Evolutionary conservation across 208 protist species (phyloP).

Genomic region (Crithidia expoeki): DNA sequence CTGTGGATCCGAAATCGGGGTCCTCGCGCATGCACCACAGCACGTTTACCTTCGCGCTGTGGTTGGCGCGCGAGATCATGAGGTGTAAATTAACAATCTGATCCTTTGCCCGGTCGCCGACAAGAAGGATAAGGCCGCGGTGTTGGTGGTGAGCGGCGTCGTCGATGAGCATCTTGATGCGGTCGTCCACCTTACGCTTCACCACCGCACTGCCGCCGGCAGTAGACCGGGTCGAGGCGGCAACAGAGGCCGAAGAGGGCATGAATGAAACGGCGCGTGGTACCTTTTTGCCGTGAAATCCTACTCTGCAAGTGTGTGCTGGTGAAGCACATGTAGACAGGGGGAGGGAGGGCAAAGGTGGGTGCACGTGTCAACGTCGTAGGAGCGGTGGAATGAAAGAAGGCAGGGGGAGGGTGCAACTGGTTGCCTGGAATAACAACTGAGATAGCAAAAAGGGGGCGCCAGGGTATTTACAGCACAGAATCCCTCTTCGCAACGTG

Average conservation of each 20-base stretch:
- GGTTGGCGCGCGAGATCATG: slow-evolving; percentile 97
- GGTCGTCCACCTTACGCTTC: slow-evolving; percentile 94
- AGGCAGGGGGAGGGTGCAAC: too few species aligned
- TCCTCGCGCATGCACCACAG: slow-evolving; percentile 99
- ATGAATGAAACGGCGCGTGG: not conserved
- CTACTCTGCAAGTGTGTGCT: not conserved
- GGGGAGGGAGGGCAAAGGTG: too few species aligned
- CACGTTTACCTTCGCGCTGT: slow-evolving; percentile 96
- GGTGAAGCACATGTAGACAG: not conserved
- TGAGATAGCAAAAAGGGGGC: too few species aligned
- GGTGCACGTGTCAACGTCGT: too few species aligned
- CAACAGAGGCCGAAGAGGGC: slow-evolving; percentile 48
- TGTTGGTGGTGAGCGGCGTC: slow-evolving; percentile 96
- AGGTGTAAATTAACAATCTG: slow-evolving; percentile 99
- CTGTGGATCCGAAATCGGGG: slow-evolving; percentile 96
- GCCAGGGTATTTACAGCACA: too few species aligned
- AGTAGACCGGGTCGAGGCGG: slow-evolving; percentile 32
- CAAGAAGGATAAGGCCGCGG: slow-evolving; percentile 97
- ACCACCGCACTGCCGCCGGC: slow-evolving; percentile 43
- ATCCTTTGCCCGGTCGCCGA: slow-evolving; percentile 97
- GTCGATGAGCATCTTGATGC: slow-evolving; percentile 96
- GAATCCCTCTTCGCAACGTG: too few species aligned
- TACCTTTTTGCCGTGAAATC: too few species aligned
- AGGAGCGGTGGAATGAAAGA: too few species aligned
- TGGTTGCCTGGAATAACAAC: too few species aligned